Evolutionary conservation across 1,284 basidiomycete genomes (phyloP).

Genomic region (Filobasidium uniguttulatum): DNA sequence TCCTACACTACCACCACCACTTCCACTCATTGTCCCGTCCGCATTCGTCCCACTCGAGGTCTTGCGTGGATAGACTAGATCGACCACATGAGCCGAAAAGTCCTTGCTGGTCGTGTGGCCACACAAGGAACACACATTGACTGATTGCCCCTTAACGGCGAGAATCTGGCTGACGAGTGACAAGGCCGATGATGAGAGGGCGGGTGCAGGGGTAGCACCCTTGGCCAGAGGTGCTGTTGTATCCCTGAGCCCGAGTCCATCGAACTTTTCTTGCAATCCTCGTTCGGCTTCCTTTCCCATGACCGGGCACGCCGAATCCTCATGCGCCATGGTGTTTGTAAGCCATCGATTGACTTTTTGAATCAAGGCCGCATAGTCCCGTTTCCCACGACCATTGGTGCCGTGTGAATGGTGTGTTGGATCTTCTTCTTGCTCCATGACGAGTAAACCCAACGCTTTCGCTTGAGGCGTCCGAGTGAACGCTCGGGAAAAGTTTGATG

Average conservation of each 20-base stretch:
- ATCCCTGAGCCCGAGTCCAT: no score
- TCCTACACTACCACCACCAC: no score
- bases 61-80: conserved; percentile 74
- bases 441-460: conserved; percentile 75
- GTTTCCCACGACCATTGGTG: conserved; percentile 45
- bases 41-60: conserved; percentile 40
- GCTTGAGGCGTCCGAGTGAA: conserved; percentile 64
- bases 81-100: conserved; percentile 64
- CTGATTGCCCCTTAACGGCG: conserved; percentile 38
- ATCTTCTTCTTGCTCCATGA: conserved; percentile 73
- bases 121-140: conserved; percentile 64
- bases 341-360: conserved; percentile 92
- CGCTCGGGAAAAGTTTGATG: conserved; percentile 90
- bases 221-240: no score
- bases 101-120: conserved; percentile 56
- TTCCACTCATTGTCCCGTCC: no score
- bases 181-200: no score
- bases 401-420: no score
- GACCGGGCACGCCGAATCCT: no score
- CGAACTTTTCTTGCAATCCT: no score
- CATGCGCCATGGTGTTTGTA: conserved; percentile 39
- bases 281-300: no score
- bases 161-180: conserved; percentile 44
- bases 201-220: no score
- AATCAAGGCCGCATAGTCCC: conserved; percentile 75